These are phyloP conservation scores for Platanthera guangdongensis DNA, from an alignment of 106 monocot species.

Conservation along the genomic window DNA sequence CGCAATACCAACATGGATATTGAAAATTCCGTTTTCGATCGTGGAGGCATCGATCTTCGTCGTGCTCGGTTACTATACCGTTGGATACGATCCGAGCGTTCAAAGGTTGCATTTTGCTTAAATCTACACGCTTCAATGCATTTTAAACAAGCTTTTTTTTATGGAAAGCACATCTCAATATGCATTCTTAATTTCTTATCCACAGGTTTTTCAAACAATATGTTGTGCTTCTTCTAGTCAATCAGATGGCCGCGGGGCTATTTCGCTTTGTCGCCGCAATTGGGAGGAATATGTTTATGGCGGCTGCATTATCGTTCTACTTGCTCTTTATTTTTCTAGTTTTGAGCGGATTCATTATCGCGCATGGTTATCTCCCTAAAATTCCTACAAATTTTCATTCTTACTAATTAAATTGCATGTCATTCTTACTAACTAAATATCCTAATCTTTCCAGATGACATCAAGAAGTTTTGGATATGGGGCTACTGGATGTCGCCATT, in stretches of 20 bases:
- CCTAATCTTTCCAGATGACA: constrained; percentile 22
- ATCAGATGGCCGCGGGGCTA: constrained; percentile 38
- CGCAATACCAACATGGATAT: constrained; percentile 12
- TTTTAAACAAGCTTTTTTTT: not conserved
- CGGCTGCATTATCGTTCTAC: constrained; percentile 28
- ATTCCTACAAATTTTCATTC: not conserved
- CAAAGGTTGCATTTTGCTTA: constrained; percentile 7
- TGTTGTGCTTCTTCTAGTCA: constrained; percentile 19
- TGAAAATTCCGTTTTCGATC: constrained; percentile 13
- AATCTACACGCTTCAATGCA: not conserved
- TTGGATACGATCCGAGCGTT: constrained; percentile 11
- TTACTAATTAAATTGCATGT: not conserved
- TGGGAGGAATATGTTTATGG: constrained; percentile 24
- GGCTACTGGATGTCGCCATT: constrained; percentile 59
- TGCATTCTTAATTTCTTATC: not conserved
- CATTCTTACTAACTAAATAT: not conserved
- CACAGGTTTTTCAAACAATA: constrained; percentile 40
- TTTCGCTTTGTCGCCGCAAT: constrained; percentile 33
- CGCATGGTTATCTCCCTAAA: not conserved
- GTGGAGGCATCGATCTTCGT: constrained; percentile 2
- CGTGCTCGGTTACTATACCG: constrained; percentile 11
- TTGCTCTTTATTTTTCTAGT: constrained; percentile 20
- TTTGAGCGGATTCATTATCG: constrained; percentile 30
- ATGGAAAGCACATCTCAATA: not conserved
- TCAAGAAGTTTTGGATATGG: constrained; percentile 69